Percentiles rank a stretch among this genome's conserved stretches.
Evolutionary conservation across 371 early-diverging fungal species (phyloP).

Genomic region (Mortierella sp.): DNA sequence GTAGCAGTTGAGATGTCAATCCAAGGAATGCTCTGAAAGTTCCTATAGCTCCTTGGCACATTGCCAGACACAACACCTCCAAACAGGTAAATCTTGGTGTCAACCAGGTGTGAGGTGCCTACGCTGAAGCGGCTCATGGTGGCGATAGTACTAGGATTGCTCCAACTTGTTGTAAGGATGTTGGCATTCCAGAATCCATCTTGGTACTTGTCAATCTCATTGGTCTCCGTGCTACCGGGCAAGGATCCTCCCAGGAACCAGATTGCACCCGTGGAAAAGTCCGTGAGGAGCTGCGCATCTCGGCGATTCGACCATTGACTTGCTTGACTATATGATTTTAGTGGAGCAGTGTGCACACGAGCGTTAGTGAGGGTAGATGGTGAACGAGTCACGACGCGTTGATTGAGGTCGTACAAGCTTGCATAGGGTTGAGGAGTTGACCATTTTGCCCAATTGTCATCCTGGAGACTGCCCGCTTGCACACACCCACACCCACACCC

Average conservation of each 20-base stretch:
- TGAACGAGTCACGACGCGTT: neutral
- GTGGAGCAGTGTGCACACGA: neutral
- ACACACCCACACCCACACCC: no score
- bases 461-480: no score
- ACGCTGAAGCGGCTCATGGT: constrained; percentile 22
- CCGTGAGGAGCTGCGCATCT: constrained; percentile 32
- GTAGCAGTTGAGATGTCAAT: constrained; percentile 28
- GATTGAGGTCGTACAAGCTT: no score
- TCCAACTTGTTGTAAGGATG: constrained; percentile 1
- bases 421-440: no score
- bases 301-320: constrained; percentile 23
- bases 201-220: constrained; percentile 32
- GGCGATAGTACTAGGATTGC: neutral
- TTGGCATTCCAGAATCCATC: constrained; percentile 35
- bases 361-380: neutral
- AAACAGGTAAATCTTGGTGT: constrained; percentile 33
- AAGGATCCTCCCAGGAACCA: constrained; percentile 38
- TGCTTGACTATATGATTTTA: constrained; percentile 21
- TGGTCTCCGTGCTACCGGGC: neutral
- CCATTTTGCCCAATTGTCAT: no score
- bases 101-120: constrained; percentile 31
- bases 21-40: constrained; percentile 31
- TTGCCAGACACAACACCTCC: constrained; percentile 23
- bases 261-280: constrained; percentile 16
- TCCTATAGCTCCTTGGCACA: constrained; percentile 19